phyloP scores from a whole-genome alignment of 2,329 filamentous ascomycete species.

The Calonectria pteridis region DNA sequence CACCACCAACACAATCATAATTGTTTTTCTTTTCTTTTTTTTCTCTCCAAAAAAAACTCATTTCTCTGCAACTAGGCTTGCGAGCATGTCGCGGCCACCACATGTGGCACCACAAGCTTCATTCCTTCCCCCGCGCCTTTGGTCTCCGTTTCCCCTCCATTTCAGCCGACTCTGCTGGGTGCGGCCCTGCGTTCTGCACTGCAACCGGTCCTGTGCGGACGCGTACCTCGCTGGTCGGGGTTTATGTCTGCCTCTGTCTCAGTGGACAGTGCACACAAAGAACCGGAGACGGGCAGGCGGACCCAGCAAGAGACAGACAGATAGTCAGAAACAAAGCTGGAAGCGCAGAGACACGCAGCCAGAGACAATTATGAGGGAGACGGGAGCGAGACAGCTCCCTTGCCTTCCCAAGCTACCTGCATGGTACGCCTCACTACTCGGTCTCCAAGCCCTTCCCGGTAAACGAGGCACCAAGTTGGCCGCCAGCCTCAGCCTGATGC shows the following conservation, averaged over 20 bases:
- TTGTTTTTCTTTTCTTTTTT: background rate
- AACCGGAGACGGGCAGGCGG: conserved; percentile 10
- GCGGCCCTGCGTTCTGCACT: conserved; percentile 1
- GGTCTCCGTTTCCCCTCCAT: background rate
- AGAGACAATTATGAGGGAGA: background rate
- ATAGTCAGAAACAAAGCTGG: background rate
- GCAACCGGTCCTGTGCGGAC: background rate
- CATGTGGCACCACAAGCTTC: background rate
- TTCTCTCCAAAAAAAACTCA: background rate
- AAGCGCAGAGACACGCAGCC: background rate
- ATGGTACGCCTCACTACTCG: conserved; percentile 8
- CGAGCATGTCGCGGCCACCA: background rate
- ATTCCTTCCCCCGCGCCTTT: background rate
- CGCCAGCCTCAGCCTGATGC: conserved; percentile 20
- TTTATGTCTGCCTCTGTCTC: background rate
- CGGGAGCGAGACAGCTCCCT: background rate
- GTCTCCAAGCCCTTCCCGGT: background rate
- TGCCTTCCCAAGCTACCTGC: conserved; percentile 6
- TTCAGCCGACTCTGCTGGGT: background rate
- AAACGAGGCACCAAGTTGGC: conserved; percentile 4
- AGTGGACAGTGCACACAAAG: conserved; percentile 1
- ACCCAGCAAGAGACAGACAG: conserved; percentile 5
- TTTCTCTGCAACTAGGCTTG: background rate
- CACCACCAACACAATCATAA: background rate
- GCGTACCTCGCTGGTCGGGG: background rate